A percentile compares a stretch with the other conserved stretches of the same genome.
These are phyloP conservation scores for Nicotiana sylvestris DNA, from an alignment of 257 asterid genomes.

Conservation along the genomic window DNA sequence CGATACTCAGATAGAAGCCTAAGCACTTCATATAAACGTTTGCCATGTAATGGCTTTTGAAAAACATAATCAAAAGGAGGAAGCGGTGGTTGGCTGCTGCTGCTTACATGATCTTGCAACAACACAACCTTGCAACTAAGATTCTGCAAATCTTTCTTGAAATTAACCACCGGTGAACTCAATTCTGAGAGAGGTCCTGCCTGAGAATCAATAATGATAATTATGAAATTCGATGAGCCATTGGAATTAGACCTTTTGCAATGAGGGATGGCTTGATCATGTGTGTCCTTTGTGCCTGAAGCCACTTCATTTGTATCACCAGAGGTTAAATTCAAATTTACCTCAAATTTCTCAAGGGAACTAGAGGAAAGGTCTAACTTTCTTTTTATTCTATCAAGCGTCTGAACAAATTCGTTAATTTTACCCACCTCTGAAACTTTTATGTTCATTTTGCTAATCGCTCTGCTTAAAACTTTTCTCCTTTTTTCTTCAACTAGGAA, in stretches of 20 bases:
- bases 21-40: conserved; percentile 42
- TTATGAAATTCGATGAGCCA: conserved; percentile 7
- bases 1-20: conserved; percentile 61
- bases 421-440: conserved; percentile 42
- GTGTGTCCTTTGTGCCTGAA: conserved; percentile 43
- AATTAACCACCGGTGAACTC: conserved; percentile 41
- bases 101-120: conserved; percentile 31
- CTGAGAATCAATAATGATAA: conserved; percentile 45
- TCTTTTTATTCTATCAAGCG: conserved; percentile 38
- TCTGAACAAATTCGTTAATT: conserved; percentile 31
- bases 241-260: conserved; percentile 5
- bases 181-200: conserved; percentile 41
- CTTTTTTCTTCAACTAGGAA: conserved; percentile 43
- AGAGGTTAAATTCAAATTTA: not conserved
- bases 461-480: conserved; percentile 24
- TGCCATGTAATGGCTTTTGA: conserved; percentile 66
- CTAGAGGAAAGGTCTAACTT: conserved; percentile 18
- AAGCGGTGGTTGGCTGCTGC: not conserved
- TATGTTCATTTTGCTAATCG: conserved; percentile 37
- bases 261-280: conserved; percentile 14
- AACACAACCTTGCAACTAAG: conserved; percentile 44
- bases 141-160: conserved; percentile 27
- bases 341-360: not conserved
- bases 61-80: conserved; percentile 49
- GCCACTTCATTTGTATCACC: conserved; percentile 34